Evolutionary conservation across 2,329 filamentous ascomycete genomes (phyloP), one percentile per base, ranked within the genome.

Genomic region (Ilyonectria mors-panacis): DNA sequence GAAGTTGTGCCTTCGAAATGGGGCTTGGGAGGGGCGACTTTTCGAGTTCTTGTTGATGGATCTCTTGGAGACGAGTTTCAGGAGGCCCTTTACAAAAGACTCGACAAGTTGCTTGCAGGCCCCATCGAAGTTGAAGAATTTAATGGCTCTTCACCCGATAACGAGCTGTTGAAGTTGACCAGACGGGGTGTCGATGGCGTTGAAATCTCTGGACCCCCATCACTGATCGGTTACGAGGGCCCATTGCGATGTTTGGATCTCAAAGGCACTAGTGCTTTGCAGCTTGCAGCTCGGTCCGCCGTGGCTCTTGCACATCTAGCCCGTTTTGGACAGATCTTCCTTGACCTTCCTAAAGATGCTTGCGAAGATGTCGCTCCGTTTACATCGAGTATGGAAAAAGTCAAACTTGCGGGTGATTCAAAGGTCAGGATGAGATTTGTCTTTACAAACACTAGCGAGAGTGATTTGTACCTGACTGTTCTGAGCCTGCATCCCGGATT

Each of bases 1-100:
- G 47, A 54, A 21, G 59, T 61, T 10, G 21, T 61, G 7, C 33
- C 59, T 13, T 61, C 48, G 33, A 51, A 37, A 54, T 61, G 59
- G 59, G 37, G 59, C 21, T 12, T 54, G 13, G 48, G 47, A 28
- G 48, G 35, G 1, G 23, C 33, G 2, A 3, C 21, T 2, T 51
- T 53, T 26, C n/a, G 33, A 8, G 21, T 61, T 15, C 30, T 33
- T 13, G 26, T 61, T 1, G 19, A 61, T 12, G 19, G 17, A 13
- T 23, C 47, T 6, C 48, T 61, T 30, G 59, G 59, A 2, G 21
- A 30, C 6, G 35, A 45, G 6, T 53, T 61, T 21, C 30, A 23
- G 12, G 21, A 17, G 7, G 48, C 30, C 5, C 13, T 61, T 2
- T 28, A 28, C 26, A 30, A 44, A 4, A 35, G n/a, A 17, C 48